Evolutionary conservation across 1,139 yeast genomes (phyloP).

Genomic region (Zhuliangozyma parablackwelliae): DNA sequence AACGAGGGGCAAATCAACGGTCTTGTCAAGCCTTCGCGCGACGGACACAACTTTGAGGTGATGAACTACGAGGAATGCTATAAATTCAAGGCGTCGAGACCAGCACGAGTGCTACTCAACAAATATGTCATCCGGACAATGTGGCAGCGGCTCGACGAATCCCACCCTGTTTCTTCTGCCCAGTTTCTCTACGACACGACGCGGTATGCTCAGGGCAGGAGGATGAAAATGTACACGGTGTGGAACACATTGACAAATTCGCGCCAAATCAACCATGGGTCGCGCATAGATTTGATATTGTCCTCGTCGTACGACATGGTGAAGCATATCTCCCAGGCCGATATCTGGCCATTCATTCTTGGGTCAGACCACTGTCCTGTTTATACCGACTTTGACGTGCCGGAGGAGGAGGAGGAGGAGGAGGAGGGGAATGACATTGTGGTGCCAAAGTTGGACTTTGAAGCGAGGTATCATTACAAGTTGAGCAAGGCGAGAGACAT

Average conservation of each 20-base stretch:
- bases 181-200: conserved; percentile 59
- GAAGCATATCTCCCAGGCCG: conserved; percentile 38
- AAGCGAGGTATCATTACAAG: conserved; percentile 52
- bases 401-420: conserved; percentile 3
- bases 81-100: conserved; percentile 37
- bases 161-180: not conserved
- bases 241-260: conserved; percentile 83
- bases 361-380: conserved; percentile 98
- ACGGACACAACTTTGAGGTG: conserved; percentile 37
- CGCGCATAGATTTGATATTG: conserved; percentile 73
- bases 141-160: conserved; percentile 3
- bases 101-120: conserved; percentile 43
- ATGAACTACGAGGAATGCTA: conserved; percentile 33
- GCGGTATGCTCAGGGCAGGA: conserved; percentile 52
- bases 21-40: conserved; percentile 16
- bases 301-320: conserved; percentile 9
- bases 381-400: conserved; percentile 55
- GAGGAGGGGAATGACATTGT: conserved; percentile 1
- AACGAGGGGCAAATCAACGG: conserved; percentile 34
- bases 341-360: conserved; percentile 62
- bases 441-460: conserved; percentile 38
- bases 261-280: conserved; percentile 82
- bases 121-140: conserved; percentile 22
- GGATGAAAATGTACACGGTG: conserved; percentile 74
- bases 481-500: conserved; percentile 49